These are phyloP conservation scores for Chlamydomonas incerta DNA, from an alignment of 139 green algal species.

Conservation along the genomic window DNA sequence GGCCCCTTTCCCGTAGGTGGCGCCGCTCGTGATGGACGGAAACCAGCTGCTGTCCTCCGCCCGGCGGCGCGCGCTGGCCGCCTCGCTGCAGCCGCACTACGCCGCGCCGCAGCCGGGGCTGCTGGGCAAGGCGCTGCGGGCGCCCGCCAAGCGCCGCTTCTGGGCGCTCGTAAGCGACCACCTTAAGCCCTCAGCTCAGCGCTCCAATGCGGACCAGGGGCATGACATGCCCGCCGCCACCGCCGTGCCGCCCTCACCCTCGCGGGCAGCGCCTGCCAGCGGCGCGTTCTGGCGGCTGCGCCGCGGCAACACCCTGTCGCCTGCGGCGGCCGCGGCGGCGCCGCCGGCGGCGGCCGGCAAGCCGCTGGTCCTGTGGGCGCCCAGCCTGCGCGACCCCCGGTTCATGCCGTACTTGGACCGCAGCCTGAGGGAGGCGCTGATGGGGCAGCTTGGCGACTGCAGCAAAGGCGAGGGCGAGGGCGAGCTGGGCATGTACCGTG, in stretches of 20 bases:
- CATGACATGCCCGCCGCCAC: no score
- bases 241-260: no score
- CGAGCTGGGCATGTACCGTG: not conserved
- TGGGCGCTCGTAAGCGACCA: not conserved
- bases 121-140: not conserved
- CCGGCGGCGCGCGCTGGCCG: not conserved
- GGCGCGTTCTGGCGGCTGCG: no score
- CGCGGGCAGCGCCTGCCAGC: no score
- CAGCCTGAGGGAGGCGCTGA: not conserved
- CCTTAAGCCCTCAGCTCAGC: no score
- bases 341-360: not conserved
- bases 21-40: no score
- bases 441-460: not conserved
- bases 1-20: no score
- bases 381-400: constrained; percentile 9
- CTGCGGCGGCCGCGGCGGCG: no score
- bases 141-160: constrained; percentile 32
- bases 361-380: constrained; percentile 3
- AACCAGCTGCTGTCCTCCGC: not conserved
- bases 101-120: not conserved
- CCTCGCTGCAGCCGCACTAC: constrained; percentile 30
- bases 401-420: constrained; percentile 16
- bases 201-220: no score
- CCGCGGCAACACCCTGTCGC: no score
- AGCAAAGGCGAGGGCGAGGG: no score